Percentiles rank a stretch among this genome's conserved stretches.
Conservation (phyloP, 1,284 basidiomycete species). For the Cystobasidium slooffiae region DNA sequence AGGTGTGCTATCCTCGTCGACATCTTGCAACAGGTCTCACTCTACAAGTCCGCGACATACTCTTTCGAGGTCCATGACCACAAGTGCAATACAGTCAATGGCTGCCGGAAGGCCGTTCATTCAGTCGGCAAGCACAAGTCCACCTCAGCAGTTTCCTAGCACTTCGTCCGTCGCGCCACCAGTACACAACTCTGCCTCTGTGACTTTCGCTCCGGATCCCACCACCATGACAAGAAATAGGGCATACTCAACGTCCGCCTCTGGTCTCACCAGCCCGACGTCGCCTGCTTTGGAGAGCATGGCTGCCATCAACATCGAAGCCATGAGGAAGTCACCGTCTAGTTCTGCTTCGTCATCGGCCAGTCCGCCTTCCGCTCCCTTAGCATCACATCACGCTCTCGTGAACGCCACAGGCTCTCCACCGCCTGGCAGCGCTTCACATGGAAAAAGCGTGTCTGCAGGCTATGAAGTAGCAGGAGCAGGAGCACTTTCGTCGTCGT, state of each 20-base stretch:
- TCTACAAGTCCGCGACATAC: constrained; percentile 19
- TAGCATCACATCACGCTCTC: constrained; percentile 13
- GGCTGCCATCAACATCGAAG: constrained; percentile 13
- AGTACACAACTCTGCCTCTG: constrained; percentile 27
- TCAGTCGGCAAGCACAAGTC: constrained; percentile 1
- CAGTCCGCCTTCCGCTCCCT: not conserved
- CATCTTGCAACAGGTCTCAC: not conserved
- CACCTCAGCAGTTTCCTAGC: constrained; percentile 4
- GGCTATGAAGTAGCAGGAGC: not conserved
- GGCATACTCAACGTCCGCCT: constrained; percentile 12
- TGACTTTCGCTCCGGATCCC: constrained; percentile 20
- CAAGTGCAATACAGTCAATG: constrained; percentile 8
- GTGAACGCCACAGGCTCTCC: constrained; percentile 4
- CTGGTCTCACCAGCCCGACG: not conserved
- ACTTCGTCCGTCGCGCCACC: constrained; percentile 22
- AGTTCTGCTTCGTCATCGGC: not conserved
- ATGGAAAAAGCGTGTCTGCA: not conserved
- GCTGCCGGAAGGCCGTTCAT: not conserved
- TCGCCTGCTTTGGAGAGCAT: constrained; percentile 17
- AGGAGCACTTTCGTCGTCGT: not conserved
- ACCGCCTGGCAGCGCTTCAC: not conserved
- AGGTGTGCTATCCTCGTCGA: not conserved
- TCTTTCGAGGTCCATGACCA: constrained; percentile 12
- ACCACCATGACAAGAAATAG: not conserved
- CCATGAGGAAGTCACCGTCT: not conserved